Evolutionary conservation across 108 stramenopile genomes (phyloP).

Genomic region (Nitzschia palea): DNA sequence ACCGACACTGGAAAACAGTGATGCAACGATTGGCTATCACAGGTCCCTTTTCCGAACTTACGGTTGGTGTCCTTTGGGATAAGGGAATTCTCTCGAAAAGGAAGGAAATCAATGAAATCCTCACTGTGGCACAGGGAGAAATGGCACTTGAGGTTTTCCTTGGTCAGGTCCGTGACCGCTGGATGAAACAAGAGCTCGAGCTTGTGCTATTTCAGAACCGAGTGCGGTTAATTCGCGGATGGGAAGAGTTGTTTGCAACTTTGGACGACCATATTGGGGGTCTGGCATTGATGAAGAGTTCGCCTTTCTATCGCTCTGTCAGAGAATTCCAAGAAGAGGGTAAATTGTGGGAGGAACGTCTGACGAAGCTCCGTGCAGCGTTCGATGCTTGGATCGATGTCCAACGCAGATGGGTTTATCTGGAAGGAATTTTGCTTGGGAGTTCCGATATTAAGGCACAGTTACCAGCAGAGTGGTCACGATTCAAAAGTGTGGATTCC

Average conservation of each 20-base stretch:
- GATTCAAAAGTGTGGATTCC: slow-evolving; percentile 94
- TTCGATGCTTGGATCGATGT: slow-evolving; percentile 98
- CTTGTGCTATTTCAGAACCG: slow-evolving; percentile 94
- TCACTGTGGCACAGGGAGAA: slow-evolving; percentile 95
- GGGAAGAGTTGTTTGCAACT: slow-evolving; percentile 93
- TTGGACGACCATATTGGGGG: slow-evolving; percentile 96
- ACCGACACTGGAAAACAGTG: slow-evolving; percentile 94
- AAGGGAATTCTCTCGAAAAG: slow-evolving; percentile 79
- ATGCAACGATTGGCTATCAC: slow-evolving; percentile 76
- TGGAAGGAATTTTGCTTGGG: slow-evolving; percentile 95
- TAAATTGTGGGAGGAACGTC: slow-evolving; percentile 91
- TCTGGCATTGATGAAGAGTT: slow-evolving; percentile 91
- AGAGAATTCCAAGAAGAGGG: slow-evolving; percentile 97
- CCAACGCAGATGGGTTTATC: slow-evolving; percentile 96
- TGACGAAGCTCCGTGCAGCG: slow-evolving; percentile 86
- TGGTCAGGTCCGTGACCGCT: slow-evolving; percentile 92
- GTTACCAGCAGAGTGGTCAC: slow-evolving; percentile 92
- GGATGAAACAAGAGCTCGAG: slow-evolving; percentile 92
- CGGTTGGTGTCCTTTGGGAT: slow-evolving; percentile 93
- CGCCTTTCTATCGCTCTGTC: slow-evolving; percentile 91
- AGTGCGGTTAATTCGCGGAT: slow-evolving; percentile 91
- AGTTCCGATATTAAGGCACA: slow-evolving; percentile 96
- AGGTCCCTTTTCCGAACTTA: slow-evolving; percentile 78
- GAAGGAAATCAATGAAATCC: slow-evolving; percentile 86
- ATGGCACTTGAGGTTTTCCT: slow-evolving; percentile 98